phyloP scores from a whole-genome alignment of 1,284 basidiomycete genomes.

The Kwoniella shivajii region DNA sequence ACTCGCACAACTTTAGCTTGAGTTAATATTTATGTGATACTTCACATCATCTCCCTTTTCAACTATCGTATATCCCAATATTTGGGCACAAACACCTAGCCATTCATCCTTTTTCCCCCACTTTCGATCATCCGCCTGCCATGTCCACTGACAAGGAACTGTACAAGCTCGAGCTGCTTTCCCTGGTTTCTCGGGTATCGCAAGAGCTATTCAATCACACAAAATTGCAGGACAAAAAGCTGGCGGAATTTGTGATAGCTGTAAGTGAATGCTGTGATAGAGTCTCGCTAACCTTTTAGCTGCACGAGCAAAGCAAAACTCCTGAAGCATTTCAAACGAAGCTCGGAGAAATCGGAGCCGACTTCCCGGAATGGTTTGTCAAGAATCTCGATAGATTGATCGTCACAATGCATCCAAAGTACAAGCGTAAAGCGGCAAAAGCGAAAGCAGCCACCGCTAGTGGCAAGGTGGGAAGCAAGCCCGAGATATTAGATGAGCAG shows the following conservation, averaged over 20 bases:
- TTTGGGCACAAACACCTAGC: neutral
- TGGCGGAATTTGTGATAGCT: conserved; percentile 92
- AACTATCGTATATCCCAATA: too few species aligned
- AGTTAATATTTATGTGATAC: too few species aligned
- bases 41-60: too few species aligned
- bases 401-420: conserved; percentile 91
- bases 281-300: conserved; percentile 34
- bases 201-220: conserved; percentile 87
- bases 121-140: neutral
- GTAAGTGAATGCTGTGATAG: conserved; percentile 28
- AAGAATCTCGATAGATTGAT: conserved; percentile 93
- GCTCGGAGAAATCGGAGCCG: conserved; percentile 77
- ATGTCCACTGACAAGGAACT: conserved; percentile 73
- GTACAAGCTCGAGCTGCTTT: conserved; percentile 86
- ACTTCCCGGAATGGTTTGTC: conserved; percentile 85
- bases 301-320: conserved; percentile 78
- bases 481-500: conserved; percentile 57
- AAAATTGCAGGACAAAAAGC: conserved; percentile 78
- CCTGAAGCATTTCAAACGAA: conserved; percentile 72
- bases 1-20: too few species aligned
- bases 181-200: conserved; percentile 82
- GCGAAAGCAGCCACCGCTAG: conserved; percentile 42
- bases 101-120: neutral
- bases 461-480: conserved; percentile 43
- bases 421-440: conserved; percentile 73